A percentile compares a stretch with the other conserved stretches of the same genome.
These are phyloP conservation scores for peach (Prunus persica) DNA, from an alignment of 306 rosid species.

Conservation along the genomic window Prunus_persica_NCBIv2 NC_034012.1:2396001-2396500, in stretches of 20 bases:
- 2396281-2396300: not conserved
- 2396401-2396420: not conserved
- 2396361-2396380: not conserved
- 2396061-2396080: not conserved
- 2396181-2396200: no score
- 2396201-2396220: no score
- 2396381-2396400: no score
- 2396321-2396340: not conserved
- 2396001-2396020: not conserved
- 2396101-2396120: slow-evolving; percentile 16
- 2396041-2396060: not conserved
- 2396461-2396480: not conserved
- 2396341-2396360: not conserved
- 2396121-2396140: slow-evolving; percentile 40
- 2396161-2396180: not conserved
- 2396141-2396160: slow-evolving; percentile 49
- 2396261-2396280: not conserved
- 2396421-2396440: not conserved
- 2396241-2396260: no score
- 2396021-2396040: not conserved
- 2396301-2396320: not conserved
- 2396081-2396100: not conserved
- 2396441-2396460: not conserved
- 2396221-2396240: no score
- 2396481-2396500: not conserved